Conservation (phyloP, 2,329 filamentous ascomycete species). For the Zopfia rhizophila region DNA sequence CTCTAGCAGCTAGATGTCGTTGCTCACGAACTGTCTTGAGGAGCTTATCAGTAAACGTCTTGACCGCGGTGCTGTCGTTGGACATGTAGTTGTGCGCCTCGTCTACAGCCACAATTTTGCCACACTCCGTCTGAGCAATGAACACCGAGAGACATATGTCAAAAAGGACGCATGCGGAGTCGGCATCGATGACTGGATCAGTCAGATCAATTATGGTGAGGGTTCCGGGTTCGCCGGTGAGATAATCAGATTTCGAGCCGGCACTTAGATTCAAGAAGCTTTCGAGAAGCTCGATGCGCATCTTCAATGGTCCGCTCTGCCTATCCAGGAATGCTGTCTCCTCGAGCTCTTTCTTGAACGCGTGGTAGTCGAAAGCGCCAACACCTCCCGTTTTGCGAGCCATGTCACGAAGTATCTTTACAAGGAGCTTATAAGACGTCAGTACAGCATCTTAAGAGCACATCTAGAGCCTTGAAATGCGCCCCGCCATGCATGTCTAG, state of each 20-base stretch:
- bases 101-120: constrained; percentile 72
- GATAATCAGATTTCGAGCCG: constrained; percentile 6
- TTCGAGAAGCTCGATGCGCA: constrained; percentile 27
- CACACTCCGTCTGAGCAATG: constrained; percentile 53
- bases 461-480: not conserved
- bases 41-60: constrained; percentile 67
- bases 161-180: constrained; percentile 76
- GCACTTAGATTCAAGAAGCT: constrained; percentile 13
- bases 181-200: constrained; percentile 73
- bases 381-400: constrained; percentile 13
- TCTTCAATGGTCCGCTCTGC: constrained; percentile 19
- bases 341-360: constrained; percentile 14
- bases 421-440: constrained; percentile 15
- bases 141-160: constrained; percentile 76
- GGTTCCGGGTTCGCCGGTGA: constrained; percentile 53
- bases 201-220: constrained; percentile 77
- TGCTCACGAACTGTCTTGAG: constrained; percentile 74
- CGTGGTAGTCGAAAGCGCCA: constrained; percentile 16
- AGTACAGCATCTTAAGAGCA: too few relatives aligned
- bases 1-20: constrained; percentile 71
- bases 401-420: constrained; percentile 28
- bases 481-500: too few relatives aligned
- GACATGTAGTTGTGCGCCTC: constrained; percentile 82
- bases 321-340: constrained; percentile 7
- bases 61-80: constrained; percentile 56